phyloP scores from a whole-genome alignment of 2,329 filamentous ascomycete genomes.

The Claviceps sp. region DNA sequence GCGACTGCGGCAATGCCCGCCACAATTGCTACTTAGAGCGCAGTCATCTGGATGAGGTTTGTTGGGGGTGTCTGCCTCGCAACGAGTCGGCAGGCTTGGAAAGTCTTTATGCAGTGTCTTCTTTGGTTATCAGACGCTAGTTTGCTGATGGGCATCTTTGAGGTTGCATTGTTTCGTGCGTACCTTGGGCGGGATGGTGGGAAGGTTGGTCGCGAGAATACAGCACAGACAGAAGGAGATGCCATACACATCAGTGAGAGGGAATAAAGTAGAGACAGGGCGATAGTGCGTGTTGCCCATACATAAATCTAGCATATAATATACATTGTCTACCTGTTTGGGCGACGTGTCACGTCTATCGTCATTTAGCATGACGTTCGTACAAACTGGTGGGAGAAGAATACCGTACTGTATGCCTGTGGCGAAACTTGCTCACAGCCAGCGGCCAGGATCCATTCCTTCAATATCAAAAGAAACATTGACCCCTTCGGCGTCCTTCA shows the following conservation, averaged over 20 bases:
- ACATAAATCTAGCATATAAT: neutral
- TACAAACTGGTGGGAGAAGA: too few species aligned
- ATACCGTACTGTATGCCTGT: too few species aligned
- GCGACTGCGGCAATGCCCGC: constrained; percentile 21
- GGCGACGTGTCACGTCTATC: too few species aligned
- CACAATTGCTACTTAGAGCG: constrained; percentile 19
- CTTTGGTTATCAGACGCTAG: neutral
- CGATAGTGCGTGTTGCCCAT: neutral
- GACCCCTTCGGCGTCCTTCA: too few species aligned
- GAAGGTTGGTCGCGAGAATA: neutral
- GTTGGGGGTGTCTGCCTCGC: neutral
- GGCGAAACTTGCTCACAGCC: too few species aligned
- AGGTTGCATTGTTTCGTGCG: neutral
- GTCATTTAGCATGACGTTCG: too few species aligned
- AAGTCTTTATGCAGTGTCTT: neutral
- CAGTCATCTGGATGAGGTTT: neutral
- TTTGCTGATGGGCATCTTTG: neutral
- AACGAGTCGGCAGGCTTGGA: neutral
- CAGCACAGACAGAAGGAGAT: neutral
- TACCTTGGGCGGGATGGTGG: neutral
- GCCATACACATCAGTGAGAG: neutral
- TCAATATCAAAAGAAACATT: too few species aligned
- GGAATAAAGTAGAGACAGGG: too few species aligned
- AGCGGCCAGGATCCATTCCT: too few species aligned
- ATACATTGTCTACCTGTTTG: too few species aligned